Conservation (phyloP, 345 rosid genomes). For the Erucastrum elatum region DNA sequence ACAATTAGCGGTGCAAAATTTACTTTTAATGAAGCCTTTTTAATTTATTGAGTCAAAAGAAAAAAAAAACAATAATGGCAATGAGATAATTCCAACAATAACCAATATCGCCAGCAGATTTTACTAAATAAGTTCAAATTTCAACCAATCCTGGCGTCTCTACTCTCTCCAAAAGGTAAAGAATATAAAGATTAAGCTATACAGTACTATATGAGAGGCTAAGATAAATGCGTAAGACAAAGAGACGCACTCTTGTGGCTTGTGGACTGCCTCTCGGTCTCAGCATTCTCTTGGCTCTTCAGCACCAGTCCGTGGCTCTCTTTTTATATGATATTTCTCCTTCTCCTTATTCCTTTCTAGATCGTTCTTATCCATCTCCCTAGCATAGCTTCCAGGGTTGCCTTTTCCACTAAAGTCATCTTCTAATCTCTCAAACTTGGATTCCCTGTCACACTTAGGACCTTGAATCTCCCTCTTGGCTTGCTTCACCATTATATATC, state of each 20-base stretch:
- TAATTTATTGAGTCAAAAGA: not conserved
- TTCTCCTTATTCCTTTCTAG: not conserved
- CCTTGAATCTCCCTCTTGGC: conserved; percentile 70
- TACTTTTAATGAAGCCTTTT: not conserved
- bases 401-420: conserved; percentile 47
- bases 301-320: too few relatives aligned
- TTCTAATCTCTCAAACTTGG: conserved; percentile 57
- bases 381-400: not conserved
- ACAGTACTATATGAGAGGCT: conserved; percentile 20
- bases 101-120: conserved; percentile 2
- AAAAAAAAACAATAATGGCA: conserved; percentile 8
- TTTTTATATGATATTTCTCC: conserved; percentile 36
- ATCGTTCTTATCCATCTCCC: too few relatives aligned
- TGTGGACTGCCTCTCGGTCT: conserved; percentile 93
- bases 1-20: not conserved
- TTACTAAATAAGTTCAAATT: conserved; percentile 23
- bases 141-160: conserved; percentile 4
- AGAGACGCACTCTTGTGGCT: conserved; percentile 64
- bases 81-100: conserved; percentile 9
- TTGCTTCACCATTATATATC: conserved; percentile 40
- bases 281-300: conserved; percentile 62
- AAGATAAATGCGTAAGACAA: conserved; percentile 24
- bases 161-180: conserved; percentile 23
- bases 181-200: conserved; percentile 1
- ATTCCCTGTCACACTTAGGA: conserved; percentile 69